A percentile compares a stretch with the other conserved stretches of the same genome.
Conservation (phyloP, 164 flowering plant species). For the Stephania cephalantha region DNA sequence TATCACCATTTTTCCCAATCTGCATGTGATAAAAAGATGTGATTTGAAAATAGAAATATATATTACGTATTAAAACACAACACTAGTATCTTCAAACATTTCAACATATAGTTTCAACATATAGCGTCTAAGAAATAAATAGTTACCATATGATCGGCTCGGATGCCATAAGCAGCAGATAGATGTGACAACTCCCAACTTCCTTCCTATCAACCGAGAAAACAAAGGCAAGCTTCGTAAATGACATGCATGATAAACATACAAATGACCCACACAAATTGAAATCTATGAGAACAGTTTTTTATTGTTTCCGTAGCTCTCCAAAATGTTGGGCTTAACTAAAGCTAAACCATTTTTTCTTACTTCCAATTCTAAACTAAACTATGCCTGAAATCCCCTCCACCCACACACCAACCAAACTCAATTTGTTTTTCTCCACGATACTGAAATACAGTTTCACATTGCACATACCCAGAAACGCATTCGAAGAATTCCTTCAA, state of each 20-base stretch:
- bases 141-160: conserved; percentile 69
- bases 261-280: no score
- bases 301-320: no score
- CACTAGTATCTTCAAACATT: neutral
- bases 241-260: neutral
- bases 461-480: neutral
- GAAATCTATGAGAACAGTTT: no score
- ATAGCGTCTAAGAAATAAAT: neutral
- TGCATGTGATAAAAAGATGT: conserved; percentile 34
- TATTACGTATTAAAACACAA: conserved; percentile 12
- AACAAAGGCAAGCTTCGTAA: conserved; percentile 6
- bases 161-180: conserved; percentile 53
- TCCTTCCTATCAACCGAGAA: conserved; percentile 30
- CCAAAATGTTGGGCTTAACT: no score
- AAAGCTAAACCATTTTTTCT: no score
- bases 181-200: conserved; percentile 32
- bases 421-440: no score
- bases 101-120: neutral
- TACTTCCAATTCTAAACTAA: no score
- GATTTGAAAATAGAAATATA: conserved; percentile 8
- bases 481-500: neutral
- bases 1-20: conserved; percentile 36
- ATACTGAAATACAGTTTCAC: neutral
- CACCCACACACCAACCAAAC: no score
- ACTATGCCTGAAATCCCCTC: no score